Base-by-base conservation (phyloP, 805 yeast species). In the Hermanozyma aechmeae region DNA sequence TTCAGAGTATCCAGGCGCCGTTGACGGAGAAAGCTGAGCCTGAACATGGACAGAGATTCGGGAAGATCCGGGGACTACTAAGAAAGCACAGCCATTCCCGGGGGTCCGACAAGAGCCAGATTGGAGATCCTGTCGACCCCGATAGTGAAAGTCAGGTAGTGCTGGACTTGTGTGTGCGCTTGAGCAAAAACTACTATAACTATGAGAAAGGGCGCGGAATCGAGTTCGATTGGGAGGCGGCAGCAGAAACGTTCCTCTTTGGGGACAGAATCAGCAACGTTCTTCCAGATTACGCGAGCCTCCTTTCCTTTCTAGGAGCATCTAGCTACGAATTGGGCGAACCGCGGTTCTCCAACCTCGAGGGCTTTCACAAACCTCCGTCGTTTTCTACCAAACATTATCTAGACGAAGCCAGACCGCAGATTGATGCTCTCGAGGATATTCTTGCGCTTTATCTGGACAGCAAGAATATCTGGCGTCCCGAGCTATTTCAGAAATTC, bases 241-340 rank as follows among this genome's bases (percentile, higher is more conserved):
- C 42, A 4, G 40, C 43, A n/a, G 50, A 47, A 25, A 33, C 34
- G 2, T 35, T 42, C 31, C 30, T 46, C 8, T 47, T 47, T 23
- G 52, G 52, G 4, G 40, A 39, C 20, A 18, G 34, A 9, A 26
- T 47, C 3, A 31, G 33, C 7, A 26, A 24, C 2, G 16, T 44
- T 9, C 43, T 46, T 16, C 24, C 38, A 1, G 14, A 22, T 8
- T 23, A 38, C 16, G 31, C 30, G 12, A 31, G 29, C 13, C 33
- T 34, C 16, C 25, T 44, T 23, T 25, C 22, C 13, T 47, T 43
- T 25, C 33, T 47, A 11, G 21, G 30, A 13, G 36, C 34, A 23
- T 35, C 45, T 27, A 23, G 40, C 12, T 36, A 30, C 20, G 52
- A 47, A 25, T 27, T 35, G 13, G 52, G 52, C 7, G 39, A 41